Percentiles rank a stretch among this genome's conserved stretches.
Conservation (phyloP, 192 early-diverging fungal genomes). For the Entrophospora sp. region DNA sequence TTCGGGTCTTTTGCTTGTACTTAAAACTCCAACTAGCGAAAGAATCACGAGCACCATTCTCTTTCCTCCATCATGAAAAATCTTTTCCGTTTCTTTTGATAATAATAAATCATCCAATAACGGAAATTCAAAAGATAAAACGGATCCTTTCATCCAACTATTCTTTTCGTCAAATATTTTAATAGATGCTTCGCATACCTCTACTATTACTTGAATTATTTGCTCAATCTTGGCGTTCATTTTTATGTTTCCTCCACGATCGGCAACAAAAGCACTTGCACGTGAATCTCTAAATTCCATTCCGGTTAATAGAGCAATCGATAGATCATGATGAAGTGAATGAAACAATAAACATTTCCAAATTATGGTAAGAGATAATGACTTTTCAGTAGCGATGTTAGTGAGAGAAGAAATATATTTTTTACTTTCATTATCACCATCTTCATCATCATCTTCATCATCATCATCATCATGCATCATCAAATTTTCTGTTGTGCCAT, state of each 20-base stretch:
- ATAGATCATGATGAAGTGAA: neutral
- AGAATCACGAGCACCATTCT: neutral
- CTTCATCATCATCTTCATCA: neutral
- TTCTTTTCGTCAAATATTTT: neutral
- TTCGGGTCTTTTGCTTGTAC: neutral
- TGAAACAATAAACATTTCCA: neutral
- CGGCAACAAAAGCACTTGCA: conserved; percentile 3
- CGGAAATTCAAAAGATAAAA: neutral
- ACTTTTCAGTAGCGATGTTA: neutral
- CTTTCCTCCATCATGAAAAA: neutral
- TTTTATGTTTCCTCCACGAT: neutral
- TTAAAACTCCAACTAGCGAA: neutral
- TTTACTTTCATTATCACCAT: neutral
- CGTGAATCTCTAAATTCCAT: conserved; percentile 16
- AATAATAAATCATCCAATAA: neutral
- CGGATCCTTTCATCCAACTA: neutral
- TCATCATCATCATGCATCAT: neutral
- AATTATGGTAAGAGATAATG: neutral
- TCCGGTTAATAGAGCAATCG: conserved; percentile 6
- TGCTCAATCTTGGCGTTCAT: too few species aligned
- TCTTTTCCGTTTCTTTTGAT: neutral
- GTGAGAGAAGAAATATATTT: neutral
- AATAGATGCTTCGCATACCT: too few species aligned
- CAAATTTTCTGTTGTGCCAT: conserved; percentile 21
- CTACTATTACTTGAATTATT: too few species aligned